These are phyloP conservation scores for Monosporascus sp. DNA, from an alignment of 2,329 filamentous ascomycete genomes.

Conservation along the genomic window DNA sequence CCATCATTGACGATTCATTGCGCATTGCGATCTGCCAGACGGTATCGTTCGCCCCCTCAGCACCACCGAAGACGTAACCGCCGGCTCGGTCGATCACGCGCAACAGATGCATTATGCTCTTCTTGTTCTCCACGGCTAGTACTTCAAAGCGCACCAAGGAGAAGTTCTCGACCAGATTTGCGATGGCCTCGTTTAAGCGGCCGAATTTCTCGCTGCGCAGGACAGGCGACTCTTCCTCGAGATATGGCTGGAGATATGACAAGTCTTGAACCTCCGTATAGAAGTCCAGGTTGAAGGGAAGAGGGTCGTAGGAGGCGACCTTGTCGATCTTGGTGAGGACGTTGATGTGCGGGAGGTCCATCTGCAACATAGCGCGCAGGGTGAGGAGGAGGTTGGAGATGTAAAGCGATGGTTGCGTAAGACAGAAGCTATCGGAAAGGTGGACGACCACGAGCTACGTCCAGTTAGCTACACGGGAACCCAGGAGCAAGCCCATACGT, in stretches of 20 bases:
- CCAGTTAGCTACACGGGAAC: constrained; percentile 21
- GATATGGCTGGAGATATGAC: constrained; percentile 71
- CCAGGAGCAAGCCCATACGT: not conserved
- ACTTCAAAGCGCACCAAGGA: constrained; percentile 89
- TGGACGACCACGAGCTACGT: constrained; percentile 83
- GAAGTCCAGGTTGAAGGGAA: constrained; percentile 93
- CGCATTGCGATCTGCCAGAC: constrained; percentile 97
- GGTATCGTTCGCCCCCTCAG: constrained; percentile 88
- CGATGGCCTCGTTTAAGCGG: constrained; percentile 79
- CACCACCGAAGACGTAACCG: constrained; percentile 86
- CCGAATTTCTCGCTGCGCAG: constrained; percentile 71
- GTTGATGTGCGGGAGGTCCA: constrained; percentile 94
- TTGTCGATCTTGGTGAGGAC: constrained; percentile 98
- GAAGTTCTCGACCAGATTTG: constrained; percentile 83
- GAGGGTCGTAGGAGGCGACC: constrained; percentile 72
- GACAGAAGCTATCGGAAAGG: constrained; percentile 87
- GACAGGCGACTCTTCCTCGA: constrained; percentile 72
- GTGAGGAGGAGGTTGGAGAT: constrained; percentile 91
- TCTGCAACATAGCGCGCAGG: constrained; percentile 93
- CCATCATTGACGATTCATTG: constrained; percentile 66
- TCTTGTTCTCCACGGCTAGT: constrained; percentile 91
- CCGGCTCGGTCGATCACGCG: constrained; percentile 86
- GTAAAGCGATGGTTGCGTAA: constrained; percentile 90
- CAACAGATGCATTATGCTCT: constrained; percentile 89
- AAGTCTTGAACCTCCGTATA: constrained; percentile 98